Base-by-base conservation (phyloP, 345 rosid species). In the Acer yangbiense region DNA sequence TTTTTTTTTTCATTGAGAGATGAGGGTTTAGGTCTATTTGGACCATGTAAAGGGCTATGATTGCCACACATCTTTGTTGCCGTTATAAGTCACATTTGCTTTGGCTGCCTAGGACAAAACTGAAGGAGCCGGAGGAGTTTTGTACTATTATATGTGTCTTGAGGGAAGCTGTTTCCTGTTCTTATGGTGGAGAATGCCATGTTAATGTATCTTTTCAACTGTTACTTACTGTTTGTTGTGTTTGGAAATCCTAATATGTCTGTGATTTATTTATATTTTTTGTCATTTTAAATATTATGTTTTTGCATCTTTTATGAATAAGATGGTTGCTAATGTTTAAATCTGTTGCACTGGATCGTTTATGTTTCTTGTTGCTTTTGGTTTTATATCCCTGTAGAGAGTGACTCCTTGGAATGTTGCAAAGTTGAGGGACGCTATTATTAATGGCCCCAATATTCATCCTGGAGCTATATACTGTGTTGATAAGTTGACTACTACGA, bases 401-500 rank as follows among this genome's bases (percentile, higher is more conserved):
- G 98, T 94, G 80, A 96, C 97, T 65, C 88, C 97, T 27, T 96
- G 97, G 97, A 96, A 94, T 86, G 82, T 79, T 68, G 76, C 73
- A 32, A 90, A 87, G 82, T 81, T 96, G 90, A 90, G 97, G 80
- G 87, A 84, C 48, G 93, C 97, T 63, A 87, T 96, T 60, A 81
- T 94, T 77, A 96, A 96, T 85, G 99, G 99, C 5, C 74, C 99
- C 76, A 91, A 91, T 27, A 54, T 83, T 78, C 91, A 94, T 82
- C 99, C 98, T 14, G 99, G 99, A 79, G 99, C 99, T 41, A 94
- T 94, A 17, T 93, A 91, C 69, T 96, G 91, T 84, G 69, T 90
- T 78, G 99, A 96, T 88, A 92, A 85, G 83, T 63, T 78, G 71
- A 85, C 91, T 75, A 82, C 86, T 63, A 79, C 80, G 71, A 89